Evolutionary conservation across 2,329 filamentous ascomycete genomes (phyloP).

Genomic region (Rutstroemia sp.): DNA sequence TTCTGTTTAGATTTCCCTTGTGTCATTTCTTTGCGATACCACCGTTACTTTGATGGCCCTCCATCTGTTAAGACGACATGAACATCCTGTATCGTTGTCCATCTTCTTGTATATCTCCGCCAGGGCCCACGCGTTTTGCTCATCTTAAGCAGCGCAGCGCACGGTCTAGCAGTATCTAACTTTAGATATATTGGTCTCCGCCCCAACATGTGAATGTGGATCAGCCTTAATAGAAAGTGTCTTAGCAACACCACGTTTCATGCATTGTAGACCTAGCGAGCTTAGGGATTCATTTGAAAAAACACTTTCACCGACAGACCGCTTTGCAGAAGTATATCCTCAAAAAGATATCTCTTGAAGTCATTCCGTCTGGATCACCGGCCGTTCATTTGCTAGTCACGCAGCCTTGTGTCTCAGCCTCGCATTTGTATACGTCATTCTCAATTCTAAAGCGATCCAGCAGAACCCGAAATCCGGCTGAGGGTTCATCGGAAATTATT

Average conservation of each 20-base stretch:
- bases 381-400: too few relatives aligned
- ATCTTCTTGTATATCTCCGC: neutral
- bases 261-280: neutral
- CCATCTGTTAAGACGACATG: neutral
- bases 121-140: neutral
- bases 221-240: neutral
- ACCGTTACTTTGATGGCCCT: neutral
- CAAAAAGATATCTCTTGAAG: neutral
- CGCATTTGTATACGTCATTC: neutral
- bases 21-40: neutral
- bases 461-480: neutral
- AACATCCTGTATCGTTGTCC: neutral
- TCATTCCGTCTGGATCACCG: too few relatives aligned
- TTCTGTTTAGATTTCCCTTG: neutral
- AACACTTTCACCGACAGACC: neutral
- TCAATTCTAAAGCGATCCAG: neutral
- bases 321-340: neutral
- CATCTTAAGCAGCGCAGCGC: neutral
- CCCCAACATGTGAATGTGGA: conserved; percentile 7
- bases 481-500: neutral
- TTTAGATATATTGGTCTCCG: neutral
- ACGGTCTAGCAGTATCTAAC: neutral
- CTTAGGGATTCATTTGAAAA: neutral
- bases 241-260: conserved; percentile 1
- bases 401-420: neutral